phyloP scores from a whole-genome alignment of 1,284 basidiomycete genomes.

The Melampsora abietis-canadensis region DNA sequence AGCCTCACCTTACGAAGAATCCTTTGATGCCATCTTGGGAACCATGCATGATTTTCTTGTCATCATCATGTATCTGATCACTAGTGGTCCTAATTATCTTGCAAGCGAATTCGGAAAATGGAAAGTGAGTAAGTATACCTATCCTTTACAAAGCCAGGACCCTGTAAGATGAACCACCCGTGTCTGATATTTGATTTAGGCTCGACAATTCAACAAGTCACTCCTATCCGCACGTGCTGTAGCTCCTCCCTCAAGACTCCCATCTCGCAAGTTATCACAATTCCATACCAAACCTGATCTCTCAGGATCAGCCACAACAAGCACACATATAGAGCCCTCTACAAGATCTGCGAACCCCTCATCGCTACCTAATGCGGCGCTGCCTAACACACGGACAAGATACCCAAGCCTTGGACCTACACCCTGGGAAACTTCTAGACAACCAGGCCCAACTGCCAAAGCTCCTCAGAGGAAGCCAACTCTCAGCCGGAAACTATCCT shows the following conservation, averaged over 20 bases:
- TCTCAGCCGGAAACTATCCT: constrained; percentile 34
- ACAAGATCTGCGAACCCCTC: neutral
- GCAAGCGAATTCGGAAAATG: constrained; percentile 14
- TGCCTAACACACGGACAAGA: neutral
- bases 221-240: constrained; percentile 11
- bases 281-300: constrained; percentile 2
- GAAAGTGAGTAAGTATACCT: constrained; percentile 17
- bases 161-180: neutral
- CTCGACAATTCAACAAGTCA: constrained; percentile 41
- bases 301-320: neutral
- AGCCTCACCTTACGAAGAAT: constrained; percentile 22
- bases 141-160: neutral
- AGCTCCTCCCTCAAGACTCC: constrained; percentile 9
- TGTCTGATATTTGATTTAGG: constrained; percentile 1
- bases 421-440: neutral
- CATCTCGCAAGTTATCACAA: constrained; percentile 7
- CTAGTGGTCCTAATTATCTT: constrained; percentile 22
- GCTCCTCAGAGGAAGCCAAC: constrained; percentile 30
- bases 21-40: constrained; percentile 31
- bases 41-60: constrained; percentile 33
- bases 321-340: neutral
- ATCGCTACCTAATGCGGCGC: neutral
- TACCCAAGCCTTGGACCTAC: constrained; percentile 6
- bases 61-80: constrained; percentile 33
- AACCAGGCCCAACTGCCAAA: neutral